These are phyloP conservation scores for Aspergillus avenaceus DNA, from an alignment of 495 filamentous ascomycete species.

Conservation along the genomic window DNA sequence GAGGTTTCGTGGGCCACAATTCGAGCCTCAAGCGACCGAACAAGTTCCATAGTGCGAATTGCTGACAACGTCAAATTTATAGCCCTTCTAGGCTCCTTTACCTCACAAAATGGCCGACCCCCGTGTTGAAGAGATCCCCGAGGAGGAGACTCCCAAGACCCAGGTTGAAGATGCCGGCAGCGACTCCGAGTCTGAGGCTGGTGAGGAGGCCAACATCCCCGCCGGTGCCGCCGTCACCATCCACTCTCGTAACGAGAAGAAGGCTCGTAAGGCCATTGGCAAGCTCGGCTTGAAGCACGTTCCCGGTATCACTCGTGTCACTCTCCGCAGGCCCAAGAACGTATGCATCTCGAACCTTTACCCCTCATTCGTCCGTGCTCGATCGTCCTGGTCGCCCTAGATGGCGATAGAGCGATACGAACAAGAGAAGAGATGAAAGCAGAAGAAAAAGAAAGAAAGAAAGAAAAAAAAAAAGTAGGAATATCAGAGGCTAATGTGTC, in stretches of 20 bases:
- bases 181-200: conserved; percentile 73
- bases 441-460: neutral
- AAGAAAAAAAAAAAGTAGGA: neutral
- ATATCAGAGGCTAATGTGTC: conserved; percentile 13
- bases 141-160: conserved; percentile 74
- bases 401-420: neutral
- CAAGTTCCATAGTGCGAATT: conserved; percentile 11
- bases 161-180: conserved; percentile 74
- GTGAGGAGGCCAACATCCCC: conserved; percentile 69
- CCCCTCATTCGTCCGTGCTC: conserved; percentile 11
- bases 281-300: conserved; percentile 97
- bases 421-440: neutral
- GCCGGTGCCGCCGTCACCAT: conserved; percentile 82
- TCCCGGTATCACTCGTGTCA: conserved; percentile 95
- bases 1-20: conserved; percentile 14
- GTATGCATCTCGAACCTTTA: conserved; percentile 47
- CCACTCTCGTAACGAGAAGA: conserved; percentile 99
- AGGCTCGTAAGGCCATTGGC: conserved; percentile 95
- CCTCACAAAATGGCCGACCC: conserved; percentile 84
- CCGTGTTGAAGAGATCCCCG: conserved; percentile 93
- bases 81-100: conserved; percentile 27
- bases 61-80: conserved; percentile 17
- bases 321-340: conserved; percentile 95
- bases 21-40: conserved; percentile 6
- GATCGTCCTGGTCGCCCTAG: neutral